Base-by-base conservation (phyloP, 1,139 yeast genomes). In the Saccharomyces pastorianus region DNA sequence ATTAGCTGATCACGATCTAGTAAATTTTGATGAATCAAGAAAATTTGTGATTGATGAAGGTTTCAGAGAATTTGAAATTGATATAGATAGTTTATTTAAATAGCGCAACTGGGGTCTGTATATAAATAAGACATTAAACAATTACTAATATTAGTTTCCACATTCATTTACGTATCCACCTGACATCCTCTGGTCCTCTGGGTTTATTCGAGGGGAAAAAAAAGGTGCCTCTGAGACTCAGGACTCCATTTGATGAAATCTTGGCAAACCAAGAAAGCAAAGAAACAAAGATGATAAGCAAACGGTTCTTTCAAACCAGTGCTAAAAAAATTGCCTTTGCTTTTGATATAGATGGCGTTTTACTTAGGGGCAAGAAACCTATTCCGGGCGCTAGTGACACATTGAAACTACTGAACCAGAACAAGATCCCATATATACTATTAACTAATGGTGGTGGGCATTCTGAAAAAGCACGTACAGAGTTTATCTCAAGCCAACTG, bases 381-480 rank as follows among this genome's bases (percentile, higher is more conserved):
- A 80, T 93, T 49, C 83, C 85, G 0, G 78, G 77, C 48, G 97
- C 96, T 1, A 73, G 73, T 25, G 75, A 76, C 14, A 88, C 97
- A 0, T 73, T 93, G 28, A 73, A 76, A 44, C 69, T 81, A 26
- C 75, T 93, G 52, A 75, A 84, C 54, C 59, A 73, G 3, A 67
- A 77, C 38, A 73, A 77, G n/a, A 73, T 91, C 13, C 98, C 99
- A 0, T 93, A 83, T 74, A 82, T 90, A 23, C 69, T 93, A 49
- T 74, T 93, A 66, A 93, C 98, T 23, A 93, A 93, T 67, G 98
- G 99, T 28, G 99, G 99, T 6, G 98, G 99, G 2, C 78, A 78
- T 52, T 73, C 81, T 26, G 99, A 93, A 67, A 58, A 65, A 5
- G 78, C 76, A 17, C 76, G 97, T 49, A 83, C 83, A 1, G 74